A percentile compares a stretch with the other conserved stretches of the same genome.
Conservation (phyloP, 441 rosid genomes). For the Brassica balearica region DNA sequence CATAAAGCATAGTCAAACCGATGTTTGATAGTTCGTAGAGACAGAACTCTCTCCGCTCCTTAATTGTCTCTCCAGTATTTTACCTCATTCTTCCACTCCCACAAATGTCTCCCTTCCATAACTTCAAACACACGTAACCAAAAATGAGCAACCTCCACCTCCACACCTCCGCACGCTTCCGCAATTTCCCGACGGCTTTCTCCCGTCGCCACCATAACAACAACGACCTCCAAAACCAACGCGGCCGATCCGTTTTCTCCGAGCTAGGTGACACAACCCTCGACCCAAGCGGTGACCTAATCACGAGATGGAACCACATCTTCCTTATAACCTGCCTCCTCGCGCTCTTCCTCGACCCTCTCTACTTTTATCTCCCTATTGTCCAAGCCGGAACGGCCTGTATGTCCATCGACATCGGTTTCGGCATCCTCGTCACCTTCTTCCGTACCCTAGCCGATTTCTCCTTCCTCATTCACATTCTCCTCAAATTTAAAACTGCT, state of each 20-base stretch:
- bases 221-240: constrained; percentile 49
- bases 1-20: not conserved
- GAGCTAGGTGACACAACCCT: constrained; percentile 61
- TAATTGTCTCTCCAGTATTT: constrained; percentile 19
- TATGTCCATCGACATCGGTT: constrained; percentile 51
- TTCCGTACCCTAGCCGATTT: constrained; percentile 69
- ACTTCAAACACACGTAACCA: constrained; percentile 30
- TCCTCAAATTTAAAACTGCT: constrained; percentile 79
- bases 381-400: constrained; percentile 55
- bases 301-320: constrained; percentile 74
- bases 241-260: constrained; percentile 29
- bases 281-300: constrained; percentile 77
- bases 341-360: constrained; percentile 86
- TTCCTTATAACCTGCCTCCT: constrained; percentile 77
- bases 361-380: constrained; percentile 76
- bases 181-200: constrained; percentile 42
- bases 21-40: constrained; percentile 43
- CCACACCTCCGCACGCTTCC: constrained; percentile 49
- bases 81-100: constrained; percentile 28
- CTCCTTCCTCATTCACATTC: constrained; percentile 66
- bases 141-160: constrained; percentile 49
- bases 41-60: constrained; percentile 14
- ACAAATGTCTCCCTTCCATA: constrained; percentile 32
- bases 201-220: constrained; percentile 51
- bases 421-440: constrained; percentile 65